Base-by-base conservation (phyloP, 345 rosid genomes). In the Populus euphratica region DNA sequence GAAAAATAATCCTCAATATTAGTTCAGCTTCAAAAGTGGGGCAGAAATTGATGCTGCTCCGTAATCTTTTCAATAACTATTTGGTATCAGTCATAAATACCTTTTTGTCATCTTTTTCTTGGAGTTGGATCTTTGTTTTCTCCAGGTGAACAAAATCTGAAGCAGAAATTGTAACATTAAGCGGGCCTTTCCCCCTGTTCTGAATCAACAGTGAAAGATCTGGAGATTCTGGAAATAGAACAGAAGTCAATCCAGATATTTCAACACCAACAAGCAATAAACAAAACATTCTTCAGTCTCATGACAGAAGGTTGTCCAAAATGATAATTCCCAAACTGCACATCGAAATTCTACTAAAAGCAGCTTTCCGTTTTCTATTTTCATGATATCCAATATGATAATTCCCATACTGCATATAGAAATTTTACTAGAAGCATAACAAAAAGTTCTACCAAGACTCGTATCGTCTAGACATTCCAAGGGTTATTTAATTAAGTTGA, bases 181-280 rank as follows among this genome's bases (percentile, higher is more conserved):
- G 82, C 36, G 80, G 71, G 43, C 74, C 81, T 76, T 89, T 85
- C 69, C 86, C 98, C 82, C 84, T 90, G 83, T 91, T 93, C 78
- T 87, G 89, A 70, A 93, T 86, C 69, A 93, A 79, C 76, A 93
- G 94, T 11, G 91, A 92, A 47, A 91, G 86, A 71, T 82, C 84
- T 69, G 91, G 91, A 79, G 89, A 89, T 56, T 92, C 98, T 93
- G 86, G 73, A 82, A 79, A 72, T 4, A 71, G n/a, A 13, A 79
- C 0, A 6, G 47, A 69, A 65, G 41, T 67, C 44, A 81, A 79
- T 79, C 47, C 52, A 66, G 78, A 66, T 1, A 74, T 73, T 70
- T 69, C 64, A 47, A 39, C 52, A 4, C 29, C 4, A 17, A 64
- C 25, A 64, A 76, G 5, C 43, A 29, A 63, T 17, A 54, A 52